These are phyloP conservation scores for Clarireedia sp. DNA, from an alignment of 2,329 filamentous ascomycete species.

Conservation along the genomic window DNA sequence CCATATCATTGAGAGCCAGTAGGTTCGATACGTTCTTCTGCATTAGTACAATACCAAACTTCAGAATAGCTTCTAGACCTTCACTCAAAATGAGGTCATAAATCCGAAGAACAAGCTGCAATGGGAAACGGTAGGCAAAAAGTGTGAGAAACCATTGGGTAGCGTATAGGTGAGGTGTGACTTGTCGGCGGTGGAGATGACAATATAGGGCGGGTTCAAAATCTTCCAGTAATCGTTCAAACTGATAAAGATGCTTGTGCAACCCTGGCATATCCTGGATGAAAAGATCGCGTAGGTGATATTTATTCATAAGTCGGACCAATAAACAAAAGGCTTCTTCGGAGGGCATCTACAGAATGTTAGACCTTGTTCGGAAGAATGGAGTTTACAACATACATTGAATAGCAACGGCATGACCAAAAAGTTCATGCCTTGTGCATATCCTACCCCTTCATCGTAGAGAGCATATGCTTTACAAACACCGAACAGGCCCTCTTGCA, in stretches of 20 bases:
- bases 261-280: constrained; percentile 93
- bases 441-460: constrained; percentile 89
- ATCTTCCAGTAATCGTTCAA: constrained; percentile 89
- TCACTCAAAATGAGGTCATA: constrained; percentile 94
- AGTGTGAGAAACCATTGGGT: constrained; percentile 98
- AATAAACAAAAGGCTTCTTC: constrained; percentile 93
- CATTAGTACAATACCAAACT: constrained; percentile 93
- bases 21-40: constrained; percentile 79
- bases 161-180: constrained; percentile 87
- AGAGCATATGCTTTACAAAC: constrained; percentile 96
- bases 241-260: constrained; percentile 88
- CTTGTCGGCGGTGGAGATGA: constrained; percentile 79
- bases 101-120: constrained; percentile 91
- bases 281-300: constrained; percentile 86
- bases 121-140: constrained; percentile 95
- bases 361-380: constrained; percentile 13
- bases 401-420: constrained; percentile 93
- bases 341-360: constrained; percentile 68
- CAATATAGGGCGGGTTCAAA: constrained; percentile 91
- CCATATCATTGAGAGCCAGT: constrained; percentile 84
- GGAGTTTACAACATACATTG: constrained; percentile 52
- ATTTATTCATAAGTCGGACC: constrained; percentile 93
- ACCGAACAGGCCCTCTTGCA: constrained; percentile 90
- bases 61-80: constrained; percentile 84
- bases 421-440: constrained; percentile 99